Evolutionary conservation across 345 rosid genomes (phyloP), one percentile per base, ranked within the genome.

Genomic region (Jatropha curcas): DNA sequence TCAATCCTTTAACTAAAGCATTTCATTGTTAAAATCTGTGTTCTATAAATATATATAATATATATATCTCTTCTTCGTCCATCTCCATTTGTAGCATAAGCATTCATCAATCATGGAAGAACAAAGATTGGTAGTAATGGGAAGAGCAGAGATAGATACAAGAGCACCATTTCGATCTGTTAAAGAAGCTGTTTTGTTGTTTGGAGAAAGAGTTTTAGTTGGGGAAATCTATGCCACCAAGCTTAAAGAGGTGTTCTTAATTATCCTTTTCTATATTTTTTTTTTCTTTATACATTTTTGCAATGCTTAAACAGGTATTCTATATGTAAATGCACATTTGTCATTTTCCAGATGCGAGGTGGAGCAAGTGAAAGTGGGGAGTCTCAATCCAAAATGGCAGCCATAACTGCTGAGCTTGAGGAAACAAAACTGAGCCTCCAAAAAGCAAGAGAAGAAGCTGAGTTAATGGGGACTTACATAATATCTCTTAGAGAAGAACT

Each of bases 371-470:
- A 71, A 67, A 82, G 39, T 13, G 58, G 46, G 28, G 71, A 66
- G 14, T 74, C 46, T n/a, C 82, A 67, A 8, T 76, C 88, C 22
- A 76, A 60, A 76, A 41, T 80, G 19, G 76, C 69, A 58, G 74
- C 80, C 30, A 48, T 85, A 20, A 81, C 63, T 70, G 71, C 75
- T 2, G 92, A 91, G 85, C 91, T 91, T 8, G 87, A 83, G 70
- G 84, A 88, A 46, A 87, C 86, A 59, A 89, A 84, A 72, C 67
- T 74, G 57, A 81, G 60, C 79, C 88, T 89, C 22, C 25, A 76
- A 27, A 83, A 67, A 65, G 86, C 86, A 4, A 72, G 76, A 74
- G 84, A 84, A 76, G 88, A 81, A 74, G 78, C 79, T 33, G 84
- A 59, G 51, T n/a, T 77, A 13, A 75, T 85, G 80, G 75, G 81